Base-by-base conservation (phyloP, 441 rosid species). In the Breynia disticha region DNA sequence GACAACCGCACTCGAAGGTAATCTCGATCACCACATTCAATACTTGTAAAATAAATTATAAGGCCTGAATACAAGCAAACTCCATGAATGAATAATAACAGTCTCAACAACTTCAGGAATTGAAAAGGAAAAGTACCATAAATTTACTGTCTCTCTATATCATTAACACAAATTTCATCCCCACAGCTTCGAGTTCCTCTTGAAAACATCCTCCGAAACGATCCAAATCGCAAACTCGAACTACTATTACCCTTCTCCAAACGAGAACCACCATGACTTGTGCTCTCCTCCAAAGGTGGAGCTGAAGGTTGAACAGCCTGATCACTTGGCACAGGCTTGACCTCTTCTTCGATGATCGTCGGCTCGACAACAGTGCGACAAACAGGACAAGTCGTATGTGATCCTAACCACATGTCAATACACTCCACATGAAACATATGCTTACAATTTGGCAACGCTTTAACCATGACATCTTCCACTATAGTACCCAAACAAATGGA, bases 381-480 rank as follows among this genome's bases (percentile, higher is more conserved):
- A 15, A 74, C 44, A 14, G 87, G 87, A 46, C 87, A 81, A 35
- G 80, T 81, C 7, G 69, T 16, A 17, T 81, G 73, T 11, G 82
- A 79, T 2, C 68, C 68, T 9, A 81, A 76, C 87, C 84, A 81
- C 61, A 15, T 68, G 53, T 67, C 72, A 2, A 81, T 73, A 56
- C 84, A 81, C 56, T 71, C 79, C 22, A 48, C 75, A 59, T 81
- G 84, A 67, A 81, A 81, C 77, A 73, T 59, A 45, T 81, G 87
- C 58, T 48, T 70, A 65, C 87, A 81, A 41, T 81, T 74, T 0
- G 87, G 82, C 51, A 79, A 65, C 44, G 72, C 54, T 59, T 74
- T 76, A 12, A 81, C 69, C 55, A 48, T 63, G 0, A 54, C 72
- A 13, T 60, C 76, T 51, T 61, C 77, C 52, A 56, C 48, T 3